A percentile compares a stretch with the other conserved stretches of the same genome.
These are phyloP conservation scores for Sungouiella blattae DNA, from an alignment of 805 yeast species.

Conservation along the genomic window DNA sequence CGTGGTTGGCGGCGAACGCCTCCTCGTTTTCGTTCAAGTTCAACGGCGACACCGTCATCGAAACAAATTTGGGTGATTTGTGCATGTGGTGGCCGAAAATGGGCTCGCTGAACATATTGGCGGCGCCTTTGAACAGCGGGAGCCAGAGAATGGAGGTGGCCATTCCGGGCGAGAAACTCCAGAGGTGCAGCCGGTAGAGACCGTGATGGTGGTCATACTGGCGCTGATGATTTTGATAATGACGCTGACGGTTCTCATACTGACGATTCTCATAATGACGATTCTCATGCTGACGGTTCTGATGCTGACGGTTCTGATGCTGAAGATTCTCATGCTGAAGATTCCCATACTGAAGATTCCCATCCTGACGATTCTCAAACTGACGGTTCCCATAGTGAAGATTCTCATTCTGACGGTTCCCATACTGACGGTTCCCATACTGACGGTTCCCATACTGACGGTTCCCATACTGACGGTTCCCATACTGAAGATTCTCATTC, in stretches of 20 bases:
- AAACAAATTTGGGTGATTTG: not conserved
- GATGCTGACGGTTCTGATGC: not conserved
- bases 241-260: too few species aligned
- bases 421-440: too few species aligned
- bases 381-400: too few species aligned
- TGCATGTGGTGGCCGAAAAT: not conserved
- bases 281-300: too few species aligned
- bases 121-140: conserved; percentile 13
- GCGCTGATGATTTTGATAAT: not conserved
- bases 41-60: conserved; percentile 1
- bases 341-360: too few species aligned
- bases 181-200: conserved; percentile 2
- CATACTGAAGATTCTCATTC: not conserved
- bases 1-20: conserved; percentile 8
- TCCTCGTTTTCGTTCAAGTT: conserved; percentile 2
- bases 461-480: not conserved
- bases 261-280: too few species aligned
- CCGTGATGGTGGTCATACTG: not conserved
- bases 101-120: conserved; percentile 5
- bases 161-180: too few species aligned
- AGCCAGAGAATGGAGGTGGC: conserved; percentile 17
- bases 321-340: not conserved
- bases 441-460: too few species aligned
- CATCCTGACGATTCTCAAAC: too few species aligned
- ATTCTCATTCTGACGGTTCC: too few species aligned